phyloP scores from a whole-genome alignment of 208 protist species.

The Vickermania ingenoplastis region DNA sequence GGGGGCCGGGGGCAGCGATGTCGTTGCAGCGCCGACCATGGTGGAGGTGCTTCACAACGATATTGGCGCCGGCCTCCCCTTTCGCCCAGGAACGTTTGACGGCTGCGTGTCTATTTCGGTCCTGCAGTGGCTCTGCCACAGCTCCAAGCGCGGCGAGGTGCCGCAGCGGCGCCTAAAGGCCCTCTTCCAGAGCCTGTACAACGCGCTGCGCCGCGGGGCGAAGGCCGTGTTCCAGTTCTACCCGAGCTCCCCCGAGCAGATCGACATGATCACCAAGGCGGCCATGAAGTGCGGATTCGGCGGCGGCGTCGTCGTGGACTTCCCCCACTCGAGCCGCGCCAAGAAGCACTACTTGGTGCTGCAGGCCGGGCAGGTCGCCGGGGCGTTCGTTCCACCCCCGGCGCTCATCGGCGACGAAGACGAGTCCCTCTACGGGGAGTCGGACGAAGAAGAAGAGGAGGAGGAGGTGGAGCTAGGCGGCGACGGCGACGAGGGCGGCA shows the following conservation, averaged over 20 bases:
- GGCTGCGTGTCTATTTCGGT: conserved; percentile 97
- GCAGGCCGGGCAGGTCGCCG: conserved; percentile 77
- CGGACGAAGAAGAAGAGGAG: conserved; percentile 20
- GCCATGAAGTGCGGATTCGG: conserved; percentile 97
- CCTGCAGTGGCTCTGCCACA: conserved; percentile 99
- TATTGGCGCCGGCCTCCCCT: conserved; percentile 94
- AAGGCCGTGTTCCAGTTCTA: conserved; percentile 98
- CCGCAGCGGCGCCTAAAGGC: conserved; percentile 89
- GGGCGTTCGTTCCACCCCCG: conserved; percentile 45
- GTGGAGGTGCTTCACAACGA: conserved; percentile 90
- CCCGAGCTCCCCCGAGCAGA: conserved; percentile 91
- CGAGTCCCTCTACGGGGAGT: conserved; percentile 26
- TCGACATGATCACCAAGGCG: conserved; percentile 93
- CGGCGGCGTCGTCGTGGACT: conserved; percentile 97
- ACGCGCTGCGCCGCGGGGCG: conserved; percentile 81
- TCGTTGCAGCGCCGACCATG: conserved; percentile 20
- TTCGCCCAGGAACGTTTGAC: conserved; percentile 96
- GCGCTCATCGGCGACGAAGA: conserved; percentile 29
- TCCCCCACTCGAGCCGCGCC: conserved; percentile 94
- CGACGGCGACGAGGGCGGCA: conserved; percentile 8
- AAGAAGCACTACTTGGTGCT: conserved; percentile 96
- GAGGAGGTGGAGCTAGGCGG: conserved; percentile 9
- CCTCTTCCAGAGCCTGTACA: conserved; percentile 97
- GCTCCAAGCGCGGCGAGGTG: conserved; percentile 88
- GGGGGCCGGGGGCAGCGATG: conserved; percentile 1